phyloP scores from a whole-genome alignment of 1,284 basidiomycete species.

The Leccinum solheimii region DNA sequence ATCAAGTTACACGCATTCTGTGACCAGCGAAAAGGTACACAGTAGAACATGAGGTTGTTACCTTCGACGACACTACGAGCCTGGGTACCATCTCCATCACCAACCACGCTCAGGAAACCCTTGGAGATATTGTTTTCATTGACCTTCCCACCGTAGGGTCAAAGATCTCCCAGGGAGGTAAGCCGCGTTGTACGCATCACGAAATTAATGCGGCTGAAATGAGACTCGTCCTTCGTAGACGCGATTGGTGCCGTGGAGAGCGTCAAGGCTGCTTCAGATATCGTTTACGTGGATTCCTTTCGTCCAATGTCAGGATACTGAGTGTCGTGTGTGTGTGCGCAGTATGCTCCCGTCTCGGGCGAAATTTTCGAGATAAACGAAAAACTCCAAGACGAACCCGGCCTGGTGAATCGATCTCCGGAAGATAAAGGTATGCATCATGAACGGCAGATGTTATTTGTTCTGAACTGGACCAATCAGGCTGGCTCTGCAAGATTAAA shows the following conservation, averaged over 20 bases:
- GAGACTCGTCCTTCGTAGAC: slow-evolving; percentile 48
- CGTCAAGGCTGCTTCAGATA: slow-evolving; percentile 97
- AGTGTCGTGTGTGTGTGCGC: slow-evolving; percentile 5
- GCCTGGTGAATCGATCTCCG: slow-evolving; percentile 88
- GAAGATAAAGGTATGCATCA: slow-evolving; percentile 75
- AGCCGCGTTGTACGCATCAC: slow-evolving; percentile 27
- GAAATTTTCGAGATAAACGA: slow-evolving; percentile 81
- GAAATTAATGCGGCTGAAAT: slow-evolving; percentile 9
- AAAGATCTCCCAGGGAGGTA: slow-evolving; percentile 78
- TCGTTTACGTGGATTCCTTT: slow-evolving; percentile 51
- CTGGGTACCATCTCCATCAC: slow-evolving; percentile 90
- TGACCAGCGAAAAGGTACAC: slow-evolving; percentile 79
- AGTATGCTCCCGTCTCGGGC: slow-evolving; percentile 95
- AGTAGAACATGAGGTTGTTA: slow-evolving; percentile 88
- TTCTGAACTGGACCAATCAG: slow-evolving; percentile 41
- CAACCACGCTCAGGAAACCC: slow-evolving; percentile 83
- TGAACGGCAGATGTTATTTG: neutral
- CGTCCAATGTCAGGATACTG: slow-evolving; percentile 5
- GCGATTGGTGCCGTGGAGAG: slow-evolving; percentile 96
- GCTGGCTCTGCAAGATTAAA: slow-evolving; percentile 96
- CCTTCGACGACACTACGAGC: slow-evolving; percentile 78
- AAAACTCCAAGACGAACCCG: slow-evolving; percentile 67
- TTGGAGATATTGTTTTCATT: slow-evolving; percentile 98
- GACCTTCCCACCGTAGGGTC: slow-evolving; percentile 81
- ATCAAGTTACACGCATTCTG: neutral